phyloP scores from a whole-genome alignment of 805 yeast genomes.

The Candida coquimbonensis region DNA sequence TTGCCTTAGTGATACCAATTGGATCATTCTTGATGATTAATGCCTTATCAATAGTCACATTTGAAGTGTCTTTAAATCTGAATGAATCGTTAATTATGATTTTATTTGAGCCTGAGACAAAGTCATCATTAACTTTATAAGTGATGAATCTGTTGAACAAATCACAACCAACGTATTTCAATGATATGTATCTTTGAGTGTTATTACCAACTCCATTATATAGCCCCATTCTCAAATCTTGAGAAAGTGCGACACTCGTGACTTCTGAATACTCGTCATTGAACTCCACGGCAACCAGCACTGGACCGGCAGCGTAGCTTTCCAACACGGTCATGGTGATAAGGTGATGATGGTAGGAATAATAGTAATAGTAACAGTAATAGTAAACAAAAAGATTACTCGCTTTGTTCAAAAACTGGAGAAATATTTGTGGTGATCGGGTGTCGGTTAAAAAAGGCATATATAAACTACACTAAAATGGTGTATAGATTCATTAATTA shows the following conservation, averaged over 20 bases:
- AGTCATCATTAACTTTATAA: slow-evolving; percentile 4
- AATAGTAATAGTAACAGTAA: no score
- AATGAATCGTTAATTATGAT: slow-evolving; percentile 4
- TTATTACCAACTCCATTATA: neutral
- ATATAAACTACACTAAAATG: neutral
- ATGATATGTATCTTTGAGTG: slow-evolving; percentile 6
- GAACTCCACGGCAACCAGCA: slow-evolving; percentile 1
- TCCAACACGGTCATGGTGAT: neutral
- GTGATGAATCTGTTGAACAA: slow-evolving; percentile 3
- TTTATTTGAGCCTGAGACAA: slow-evolving; percentile 7
- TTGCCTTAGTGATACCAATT: slow-evolving; percentile 11
- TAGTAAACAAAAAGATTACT: no score
- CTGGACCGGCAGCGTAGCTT: neutral
- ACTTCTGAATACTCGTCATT: neutral
- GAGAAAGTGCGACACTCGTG: slow-evolving; percentile 2
- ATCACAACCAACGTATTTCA: slow-evolving; percentile 16
- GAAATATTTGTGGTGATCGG: neutral
- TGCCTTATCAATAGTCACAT: slow-evolving; percentile 17
- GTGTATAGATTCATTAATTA: neutral
- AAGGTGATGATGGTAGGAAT: no score
- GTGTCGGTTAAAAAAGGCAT: neutral
- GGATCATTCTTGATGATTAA: slow-evolving; percentile 11
- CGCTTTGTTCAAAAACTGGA: neutral
- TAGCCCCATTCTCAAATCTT: slow-evolving; percentile 1
- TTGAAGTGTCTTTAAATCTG: slow-evolving; percentile 10